These are phyloP conservation scores for Colletotrichum viniferum DNA, from an alignment of 2,329 filamentous ascomycete genomes.

Conservation along the genomic window DNA sequence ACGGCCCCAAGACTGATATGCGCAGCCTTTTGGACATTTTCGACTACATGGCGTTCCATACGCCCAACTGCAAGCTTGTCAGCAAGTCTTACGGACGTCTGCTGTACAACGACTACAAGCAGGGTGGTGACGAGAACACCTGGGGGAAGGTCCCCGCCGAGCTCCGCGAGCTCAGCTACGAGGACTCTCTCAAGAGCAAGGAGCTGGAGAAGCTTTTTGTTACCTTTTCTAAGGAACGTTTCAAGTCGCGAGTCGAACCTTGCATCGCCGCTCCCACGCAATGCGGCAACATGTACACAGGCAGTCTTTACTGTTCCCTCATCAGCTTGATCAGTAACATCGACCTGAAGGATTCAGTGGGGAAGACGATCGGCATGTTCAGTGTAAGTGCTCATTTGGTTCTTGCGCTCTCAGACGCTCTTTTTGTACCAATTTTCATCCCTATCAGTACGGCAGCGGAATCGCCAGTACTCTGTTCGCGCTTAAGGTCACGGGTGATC, in stretches of 20 bases:
- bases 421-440: background rate
- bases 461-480: conserved; percentile 4
- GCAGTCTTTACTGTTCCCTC: conserved; percentile 63
- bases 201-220: background rate
- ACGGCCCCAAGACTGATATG: conserved; percentile 25
- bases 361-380: conserved; percentile 10
- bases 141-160: background rate
- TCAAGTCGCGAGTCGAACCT: background rate
- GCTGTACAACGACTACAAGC: background rate
- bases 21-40: conserved; percentile 72
- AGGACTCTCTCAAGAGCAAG: background rate
- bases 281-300: conserved; percentile 57
- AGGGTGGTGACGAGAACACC: background rate
- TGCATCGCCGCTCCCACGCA: background rate
- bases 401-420: background rate
- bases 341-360: conserved; percentile 22
- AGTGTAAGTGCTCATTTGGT: background rate
- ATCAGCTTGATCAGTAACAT: conserved; percentile 58
- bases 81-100: conserved; percentile 1
- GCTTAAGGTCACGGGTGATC: conserved; percentile 4
- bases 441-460: background rate
- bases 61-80: conserved; percentile 1
- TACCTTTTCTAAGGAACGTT: background rate
- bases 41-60: conserved; percentile 67
- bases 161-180: background rate